These are phyloP conservation scores for Solanum verrucosum DNA, from an alignment of 257 asterid species.

Conservation along the genomic window DNA sequence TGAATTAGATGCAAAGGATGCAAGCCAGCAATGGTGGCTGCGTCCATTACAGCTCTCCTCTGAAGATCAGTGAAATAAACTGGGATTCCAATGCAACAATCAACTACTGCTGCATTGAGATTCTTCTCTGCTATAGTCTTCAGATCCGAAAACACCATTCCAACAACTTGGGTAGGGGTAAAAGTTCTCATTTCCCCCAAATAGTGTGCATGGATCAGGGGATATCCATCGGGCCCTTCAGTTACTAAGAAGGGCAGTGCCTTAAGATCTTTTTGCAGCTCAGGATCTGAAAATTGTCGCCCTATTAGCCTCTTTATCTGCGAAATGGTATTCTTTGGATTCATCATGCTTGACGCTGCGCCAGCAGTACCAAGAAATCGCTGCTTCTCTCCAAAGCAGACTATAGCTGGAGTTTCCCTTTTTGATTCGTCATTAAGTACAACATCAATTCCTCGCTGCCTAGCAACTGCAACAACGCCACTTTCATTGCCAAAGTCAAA, in stretches of 20 bases:
- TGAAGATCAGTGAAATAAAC: constrained; percentile 90
- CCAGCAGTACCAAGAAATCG: constrained; percentile 97
- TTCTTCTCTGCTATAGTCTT: constrained; percentile 84
- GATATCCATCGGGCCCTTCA: constrained; percentile 94
- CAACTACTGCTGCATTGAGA: constrained; percentile 80
- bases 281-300: constrained; percentile 78
- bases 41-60: constrained; percentile 88
- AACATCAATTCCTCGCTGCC: constrained; percentile 95
- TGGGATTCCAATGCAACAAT: constrained; percentile 93
- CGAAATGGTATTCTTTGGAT: constrained; percentile 83
- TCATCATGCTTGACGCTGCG: constrained; percentile 94
- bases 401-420: constrained; percentile 84
- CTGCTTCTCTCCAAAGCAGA: constrained; percentile 92
- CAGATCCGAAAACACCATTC: constrained; percentile 76
- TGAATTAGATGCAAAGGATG: constrained; percentile 89
- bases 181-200: constrained; percentile 71
- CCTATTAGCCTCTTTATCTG: constrained; percentile 88
- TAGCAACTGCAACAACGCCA: constrained; percentile 89
- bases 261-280: constrained; percentile 73
- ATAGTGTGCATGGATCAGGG: constrained; percentile 67
- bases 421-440: constrained; percentile 93
- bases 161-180: constrained; percentile 86
- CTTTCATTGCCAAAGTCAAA: constrained; percentile 95
- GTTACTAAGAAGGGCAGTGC: constrained; percentile 60
- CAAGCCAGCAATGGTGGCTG: constrained; percentile 90